Percentiles rank a stretch among this genome's conserved stretches.
These are phyloP conservation scores for Solanum paucissectum DNA, from an alignment of 257 asterid genomes.

Conservation along the genomic window DNA sequence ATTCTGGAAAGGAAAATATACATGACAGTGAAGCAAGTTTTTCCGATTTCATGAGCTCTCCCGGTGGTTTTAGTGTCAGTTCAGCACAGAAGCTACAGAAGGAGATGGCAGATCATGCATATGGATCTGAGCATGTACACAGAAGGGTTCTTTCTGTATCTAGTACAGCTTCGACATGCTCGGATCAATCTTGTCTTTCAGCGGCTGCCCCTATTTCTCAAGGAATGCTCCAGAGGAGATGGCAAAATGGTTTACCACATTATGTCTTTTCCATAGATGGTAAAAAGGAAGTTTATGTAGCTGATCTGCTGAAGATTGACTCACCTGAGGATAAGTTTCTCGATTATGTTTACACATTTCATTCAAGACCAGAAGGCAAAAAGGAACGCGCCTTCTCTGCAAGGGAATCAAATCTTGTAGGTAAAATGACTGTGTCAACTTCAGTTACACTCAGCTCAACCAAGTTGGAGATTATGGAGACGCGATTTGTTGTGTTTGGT, in stretches of 20 bases:
- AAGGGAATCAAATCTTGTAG: constrained; percentile 30
- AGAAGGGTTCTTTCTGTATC: constrained; percentile 45
- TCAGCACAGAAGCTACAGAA: constrained; percentile 18
- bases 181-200: constrained; percentile 48
- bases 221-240: constrained; percentile 69
- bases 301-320: constrained; percentile 31
- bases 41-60: constrained; percentile 18
- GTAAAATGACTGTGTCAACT: constrained; percentile 70
- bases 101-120: constrained; percentile 20
- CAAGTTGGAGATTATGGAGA: constrained; percentile 47
- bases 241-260: constrained; percentile 62
- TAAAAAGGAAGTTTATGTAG: constrained; percentile 50
- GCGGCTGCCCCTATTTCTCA: constrained; percentile 32
- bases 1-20: constrained; percentile 10
- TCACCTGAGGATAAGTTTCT: constrained; percentile 33
- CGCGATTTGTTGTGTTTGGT: constrained; percentile 47
- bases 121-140: constrained; percentile 19
- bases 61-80: constrained; percentile 5
- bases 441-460: constrained; percentile 37
- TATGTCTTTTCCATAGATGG: constrained; percentile 63
- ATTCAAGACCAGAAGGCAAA: constrained; percentile 26
- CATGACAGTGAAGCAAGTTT: constrained; percentile 5
- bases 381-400: constrained; percentile 28
- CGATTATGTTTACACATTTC: constrained; percentile 68
- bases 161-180: constrained; percentile 51